Evolutionary conservation across 2,329 filamentous ascomycete genomes (phyloP), one percentile per base, ranked within the genome.

Genomic region (Pyrenophora graminea): DNA sequence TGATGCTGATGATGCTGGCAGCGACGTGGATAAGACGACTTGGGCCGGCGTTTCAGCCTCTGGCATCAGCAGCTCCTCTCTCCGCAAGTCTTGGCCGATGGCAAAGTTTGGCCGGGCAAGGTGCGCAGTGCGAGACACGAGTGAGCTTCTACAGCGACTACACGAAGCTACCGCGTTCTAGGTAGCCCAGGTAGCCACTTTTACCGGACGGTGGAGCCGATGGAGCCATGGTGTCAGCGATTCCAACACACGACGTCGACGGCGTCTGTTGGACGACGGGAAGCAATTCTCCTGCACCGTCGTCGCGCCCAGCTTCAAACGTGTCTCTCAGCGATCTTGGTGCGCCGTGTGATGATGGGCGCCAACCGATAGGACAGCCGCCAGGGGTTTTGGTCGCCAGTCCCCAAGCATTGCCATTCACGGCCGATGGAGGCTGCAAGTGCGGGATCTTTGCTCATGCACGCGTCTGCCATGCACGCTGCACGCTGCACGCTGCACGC

Each of bases 381-480:
- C 53, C 55, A 65, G 61, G 61, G 58, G 48, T 38, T 27, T 23
- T 30, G 12, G 41, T 51, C 53, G 39, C 58, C 47, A 55, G 47
- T 42, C 36, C 44, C 34, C 39, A 42, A 45, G 48, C 52, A 53
- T 55, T 58, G 30, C 58, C 55, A 52, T 61, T 64, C 57, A 56
- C 52, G 59, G 63, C 62, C 50, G 50, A 55, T 51, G 48, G 43
- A 45, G 39, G 42, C 51, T 51, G 51, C 57, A 49, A 48, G 51
- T 59, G 57, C 62, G 64, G 62, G 57, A 57, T 58, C 58, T 51
- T 51, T 55, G 61, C 57, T 62, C 61, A 63, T 66, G 63, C 61
- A 64, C 50, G 55, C 57, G 61, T 47, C 51, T 61, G 57, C 46
- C 18, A 68, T 62, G 57, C 64, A 64, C 59, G 15, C 15, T 15